Conservation (phyloP, 1,284 basidiomycete species). For the Mrakiaceae sp. region DNA sequence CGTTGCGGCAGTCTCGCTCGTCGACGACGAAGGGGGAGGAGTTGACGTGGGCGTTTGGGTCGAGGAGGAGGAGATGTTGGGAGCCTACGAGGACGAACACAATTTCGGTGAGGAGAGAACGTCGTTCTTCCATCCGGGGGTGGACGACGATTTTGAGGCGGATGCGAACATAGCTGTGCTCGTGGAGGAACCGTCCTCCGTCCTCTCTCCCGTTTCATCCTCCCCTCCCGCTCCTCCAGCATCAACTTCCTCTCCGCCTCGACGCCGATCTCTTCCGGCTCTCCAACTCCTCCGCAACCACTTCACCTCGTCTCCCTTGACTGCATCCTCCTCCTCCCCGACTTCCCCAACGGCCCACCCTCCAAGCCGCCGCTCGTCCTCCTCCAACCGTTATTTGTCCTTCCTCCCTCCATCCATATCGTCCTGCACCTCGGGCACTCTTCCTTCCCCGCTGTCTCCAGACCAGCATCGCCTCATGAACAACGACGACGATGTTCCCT, state of each 20-base stretch:
- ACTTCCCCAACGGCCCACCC: slow-evolving; percentile 5
- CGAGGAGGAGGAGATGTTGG: slow-evolving; percentile 26
- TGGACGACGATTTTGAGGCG: background rate
- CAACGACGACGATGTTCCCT: slow-evolving; percentile 3
- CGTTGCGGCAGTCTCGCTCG: slow-evolving; percentile 67
- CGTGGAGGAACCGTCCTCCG: slow-evolving; percentile 7
- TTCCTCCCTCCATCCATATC: slow-evolving; percentile 1
- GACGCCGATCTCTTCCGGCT: background rate
- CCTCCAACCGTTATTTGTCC: slow-evolving; percentile 1
- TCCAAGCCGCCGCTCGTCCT: slow-evolving; percentile 2
- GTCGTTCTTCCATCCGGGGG: background rate
- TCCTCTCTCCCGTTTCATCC: background rate
- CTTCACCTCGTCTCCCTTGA: background rate
- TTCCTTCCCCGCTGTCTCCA: background rate
- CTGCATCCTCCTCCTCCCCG: background rate
- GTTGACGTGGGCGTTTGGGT: slow-evolving; percentile 37
- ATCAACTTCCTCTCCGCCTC: background rate
- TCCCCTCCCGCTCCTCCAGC: background rate
- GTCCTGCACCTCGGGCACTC: background rate
- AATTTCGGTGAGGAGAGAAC: slow-evolving; percentile 16
- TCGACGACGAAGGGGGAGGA: slow-evolving; percentile 26
- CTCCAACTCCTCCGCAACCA: background rate
- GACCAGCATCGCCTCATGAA: background rate
- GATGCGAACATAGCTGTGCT: background rate
- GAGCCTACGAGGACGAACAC: slow-evolving; percentile 17